These are phyloP conservation scores for Primulina eburnea DNA, from an alignment of 257 asterid species.

Conservation along the genomic window DNA sequence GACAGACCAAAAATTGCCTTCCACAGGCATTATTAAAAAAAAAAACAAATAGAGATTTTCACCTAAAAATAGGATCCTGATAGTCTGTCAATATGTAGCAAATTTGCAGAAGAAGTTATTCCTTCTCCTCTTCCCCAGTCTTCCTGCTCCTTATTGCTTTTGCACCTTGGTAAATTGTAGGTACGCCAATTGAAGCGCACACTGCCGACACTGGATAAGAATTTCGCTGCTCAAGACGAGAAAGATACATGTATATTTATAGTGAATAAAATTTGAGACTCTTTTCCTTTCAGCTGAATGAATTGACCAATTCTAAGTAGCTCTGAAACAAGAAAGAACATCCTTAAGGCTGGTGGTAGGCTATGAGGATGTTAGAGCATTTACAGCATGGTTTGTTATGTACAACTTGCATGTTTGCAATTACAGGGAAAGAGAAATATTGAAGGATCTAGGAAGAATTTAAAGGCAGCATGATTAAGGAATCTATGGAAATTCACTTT, in stretches of 20 bases:
- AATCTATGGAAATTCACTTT: not conserved
- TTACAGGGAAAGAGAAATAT: not conserved
- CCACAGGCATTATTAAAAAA: constrained; percentile 7
- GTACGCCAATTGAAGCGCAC: constrained; percentile 61
- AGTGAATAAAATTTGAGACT: constrained; percentile 5
- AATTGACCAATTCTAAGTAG: not conserved
- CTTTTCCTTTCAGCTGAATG: constrained; percentile 16
- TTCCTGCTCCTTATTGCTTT: constrained; percentile 10
- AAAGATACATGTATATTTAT: constrained; percentile 63
- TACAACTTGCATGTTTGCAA: not conserved
- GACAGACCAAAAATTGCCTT: not conserved
- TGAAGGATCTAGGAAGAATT: not conserved
- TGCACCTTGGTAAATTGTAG: constrained; percentile 41
- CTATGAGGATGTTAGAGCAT: not conserved
- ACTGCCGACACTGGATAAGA: constrained; percentile 69
- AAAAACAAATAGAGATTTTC: not conserved
- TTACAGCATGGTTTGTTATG: not conserved
- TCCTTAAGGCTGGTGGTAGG: constrained; percentile 5
- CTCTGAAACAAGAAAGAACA: not conserved
- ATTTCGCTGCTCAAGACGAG: constrained; percentile 75
- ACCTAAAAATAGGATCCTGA: not conserved
- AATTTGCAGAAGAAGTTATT: not conserved
- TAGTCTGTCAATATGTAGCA: not conserved
- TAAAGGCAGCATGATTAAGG: not conserved
- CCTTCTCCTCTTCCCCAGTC: not conserved